Evolutionary conservation across 2,329 filamentous ascomycete species (phyloP), one percentile per base, ranked within the genome.

Genomic region (Elsinoe batatas): DNA sequence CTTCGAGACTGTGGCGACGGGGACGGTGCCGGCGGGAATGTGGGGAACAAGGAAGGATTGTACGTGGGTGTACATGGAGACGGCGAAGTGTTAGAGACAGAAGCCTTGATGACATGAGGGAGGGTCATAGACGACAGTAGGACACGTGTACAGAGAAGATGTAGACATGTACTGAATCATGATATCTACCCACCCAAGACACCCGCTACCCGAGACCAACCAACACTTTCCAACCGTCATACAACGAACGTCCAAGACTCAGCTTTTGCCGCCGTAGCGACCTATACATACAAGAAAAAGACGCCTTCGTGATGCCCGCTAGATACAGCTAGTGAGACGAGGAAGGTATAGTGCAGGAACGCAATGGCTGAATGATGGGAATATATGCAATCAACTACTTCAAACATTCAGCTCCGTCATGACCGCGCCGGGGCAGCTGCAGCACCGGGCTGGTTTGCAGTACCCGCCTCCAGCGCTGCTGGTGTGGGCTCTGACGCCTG

Each of bases 391-490:
- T 33, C 18, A 44, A 44, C 30, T 35, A 38, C 11, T 33, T 49
- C 30, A 18, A 37, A 22, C 12, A 33, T 22, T 33, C 22, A 26
- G n/a, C 30, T 6, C 13, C 15, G 17, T 38, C 47, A 44, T 38
- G n/a, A 32, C 32, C 47, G 18, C 30, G 47, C 7, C 30, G 26
- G 32, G 5, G 18, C 11, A 26, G 33, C 47, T 2, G 47, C 47
- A 13, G 47, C 17, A 11, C 47, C 53, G 11, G 40, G 30, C 26
- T 47, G 40, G 30, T 42, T 37, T 32, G 53, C 53, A 22, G 53
- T 55, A 15, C 53, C 53, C 11, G 53, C 53, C 40, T 55, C 53
- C 38, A 55, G 18, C 17, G 38, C 40, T 8, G 33, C 18, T 30
- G 53, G 53, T 3, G 53, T 55, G 11, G 42, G 38, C 30, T 55